Conservation (phyloP, 257 asterid species). For the Cordia subcordata region DNA sequence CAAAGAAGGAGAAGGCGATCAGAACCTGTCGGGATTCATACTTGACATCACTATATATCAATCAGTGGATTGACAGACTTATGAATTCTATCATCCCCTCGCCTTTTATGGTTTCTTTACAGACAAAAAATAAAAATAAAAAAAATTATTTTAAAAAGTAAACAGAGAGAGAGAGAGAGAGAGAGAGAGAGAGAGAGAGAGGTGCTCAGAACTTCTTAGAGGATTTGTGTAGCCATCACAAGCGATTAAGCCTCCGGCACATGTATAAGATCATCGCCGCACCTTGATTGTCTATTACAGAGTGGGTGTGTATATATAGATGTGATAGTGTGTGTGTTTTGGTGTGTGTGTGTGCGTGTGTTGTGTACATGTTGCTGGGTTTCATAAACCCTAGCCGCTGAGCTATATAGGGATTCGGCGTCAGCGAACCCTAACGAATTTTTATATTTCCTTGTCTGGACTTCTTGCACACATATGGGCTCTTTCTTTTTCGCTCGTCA, state of each 20-base stretch:
- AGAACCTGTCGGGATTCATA: conserved; percentile 54
- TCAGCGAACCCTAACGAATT: too few relatives aligned
- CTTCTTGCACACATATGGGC: too few relatives aligned
- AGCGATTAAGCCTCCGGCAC: conserved; percentile 23
- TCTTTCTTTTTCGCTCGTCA: too few relatives aligned
- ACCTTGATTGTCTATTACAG: not conserved
- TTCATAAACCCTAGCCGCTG: not conserved
- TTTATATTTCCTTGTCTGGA: too few relatives aligned
- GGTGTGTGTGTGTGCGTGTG: not conserved
- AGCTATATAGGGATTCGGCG: not conserved
- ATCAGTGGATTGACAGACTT: conserved; percentile 48
- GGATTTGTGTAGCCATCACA: conserved; percentile 29
- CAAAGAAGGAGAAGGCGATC: conserved; percentile 17
- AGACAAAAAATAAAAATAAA: not conserved
- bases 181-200: not conserved
- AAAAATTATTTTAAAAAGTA: too few relatives aligned
- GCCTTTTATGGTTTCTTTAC: not conserved
- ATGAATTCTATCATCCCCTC: conserved; percentile 40
- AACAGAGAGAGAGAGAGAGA: not conserved
- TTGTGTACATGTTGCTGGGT: too few relatives aligned
- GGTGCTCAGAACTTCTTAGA: conserved; percentile 49
- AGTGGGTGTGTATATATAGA: not conserved
- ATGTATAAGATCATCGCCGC: conserved; percentile 12
- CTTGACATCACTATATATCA: conserved; percentile 24
- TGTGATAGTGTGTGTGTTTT: not conserved